Percentiles rank a stretch among this genome's conserved stretches.
These are phyloP conservation scores for Craspedostauros australis DNA, from an alignment of 108 stramenopile genomes.

Conservation along the genomic window DNA sequence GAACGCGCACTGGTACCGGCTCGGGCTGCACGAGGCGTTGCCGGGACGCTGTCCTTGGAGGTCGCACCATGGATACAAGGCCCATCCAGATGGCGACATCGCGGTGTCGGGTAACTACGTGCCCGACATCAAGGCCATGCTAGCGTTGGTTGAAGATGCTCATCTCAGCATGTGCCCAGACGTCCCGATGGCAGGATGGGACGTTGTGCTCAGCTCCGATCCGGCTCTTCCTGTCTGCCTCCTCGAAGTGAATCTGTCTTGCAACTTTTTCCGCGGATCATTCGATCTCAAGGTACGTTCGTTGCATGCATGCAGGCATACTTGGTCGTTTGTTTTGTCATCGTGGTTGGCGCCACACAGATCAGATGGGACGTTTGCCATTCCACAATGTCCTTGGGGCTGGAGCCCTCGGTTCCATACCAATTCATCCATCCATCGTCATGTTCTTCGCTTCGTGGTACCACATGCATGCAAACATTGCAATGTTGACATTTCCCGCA, in stretches of 20 bases:
- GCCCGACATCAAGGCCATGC: conserved; percentile 63
- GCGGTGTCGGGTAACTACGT: conserved; percentile 60
- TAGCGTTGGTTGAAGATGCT: conserved; percentile 62
- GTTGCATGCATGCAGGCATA: too few species aligned
- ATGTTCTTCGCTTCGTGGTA: too few species aligned
- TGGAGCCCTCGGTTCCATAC: too few species aligned
- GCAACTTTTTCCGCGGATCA: conserved; percentile 82
- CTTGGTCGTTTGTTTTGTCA: too few species aligned
- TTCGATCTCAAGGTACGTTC: conserved; percentile 54
- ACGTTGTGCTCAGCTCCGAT: conserved; percentile 74
- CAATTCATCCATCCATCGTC: too few species aligned
- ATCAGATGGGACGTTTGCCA: too few species aligned
- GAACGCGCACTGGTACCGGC: conserved; percentile 95
- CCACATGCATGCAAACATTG: too few species aligned
- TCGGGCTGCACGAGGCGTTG: conserved; percentile 58
- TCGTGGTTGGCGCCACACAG: too few species aligned
- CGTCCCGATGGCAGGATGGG: conserved; percentile 82
- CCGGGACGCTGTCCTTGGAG: conserved; percentile 69
- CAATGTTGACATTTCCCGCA: too few species aligned
- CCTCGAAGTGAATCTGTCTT: conserved; percentile 77
- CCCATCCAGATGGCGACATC: conserved; percentile 81
- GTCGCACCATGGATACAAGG: conserved; percentile 47
- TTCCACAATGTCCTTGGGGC: too few species aligned
- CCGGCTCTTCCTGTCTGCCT: conserved; percentile 65
- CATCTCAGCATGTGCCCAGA: conserved; percentile 77